A percentile compares a stretch with the other conserved stretches of the same genome.
phyloP scores from a whole-genome alignment of 2,329 filamentous ascomycete species.

The Aspergillus costaricaensis region DNA sequence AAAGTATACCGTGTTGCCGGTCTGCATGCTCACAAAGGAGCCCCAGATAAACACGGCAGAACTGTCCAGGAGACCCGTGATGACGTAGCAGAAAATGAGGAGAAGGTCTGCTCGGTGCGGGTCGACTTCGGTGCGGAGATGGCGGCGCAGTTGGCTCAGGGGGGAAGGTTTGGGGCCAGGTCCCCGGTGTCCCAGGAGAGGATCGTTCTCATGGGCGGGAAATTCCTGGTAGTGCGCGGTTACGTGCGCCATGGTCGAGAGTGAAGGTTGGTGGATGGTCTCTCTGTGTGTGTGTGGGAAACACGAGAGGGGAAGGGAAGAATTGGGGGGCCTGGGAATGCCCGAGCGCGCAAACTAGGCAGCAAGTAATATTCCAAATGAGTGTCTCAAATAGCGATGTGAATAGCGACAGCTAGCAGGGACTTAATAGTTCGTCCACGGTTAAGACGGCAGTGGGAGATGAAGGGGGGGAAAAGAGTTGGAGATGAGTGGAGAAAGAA shows the following conservation, averaged over 20 bases:
- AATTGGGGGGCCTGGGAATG: neutral
- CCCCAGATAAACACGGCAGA: slow-evolving; percentile 76
- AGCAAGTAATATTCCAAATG: neutral
- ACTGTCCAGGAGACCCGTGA: slow-evolving; percentile 77
- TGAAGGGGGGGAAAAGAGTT: neutral
- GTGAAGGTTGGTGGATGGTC: neutral
- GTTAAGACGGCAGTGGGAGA: neutral
- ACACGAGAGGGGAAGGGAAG: neutral
- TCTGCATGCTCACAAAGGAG: slow-evolving; percentile 82
- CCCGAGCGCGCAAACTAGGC: neutral
- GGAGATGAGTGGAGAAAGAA: neutral
- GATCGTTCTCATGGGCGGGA: slow-evolving; percentile 5
- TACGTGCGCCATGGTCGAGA: neutral
- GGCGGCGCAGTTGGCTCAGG: neutral
- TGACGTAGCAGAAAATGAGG: slow-evolving; percentile 71
- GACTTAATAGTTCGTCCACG: neutral
- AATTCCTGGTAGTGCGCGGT: slow-evolving; percentile 4
- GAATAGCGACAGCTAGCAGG: neutral
- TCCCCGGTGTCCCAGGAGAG: neutral
- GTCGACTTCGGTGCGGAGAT: slow-evolving; percentile 51
- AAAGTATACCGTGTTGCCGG: slow-evolving; percentile 80
- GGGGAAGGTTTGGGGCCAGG: slow-evolving; percentile 11
- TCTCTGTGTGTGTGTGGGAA: neutral
- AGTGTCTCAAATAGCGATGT: neutral
- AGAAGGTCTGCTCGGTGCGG: slow-evolving; percentile 68